Evolutionary conservation across 441 rosid species (phyloP).

Genomic region (Viola pubescens): DNA sequence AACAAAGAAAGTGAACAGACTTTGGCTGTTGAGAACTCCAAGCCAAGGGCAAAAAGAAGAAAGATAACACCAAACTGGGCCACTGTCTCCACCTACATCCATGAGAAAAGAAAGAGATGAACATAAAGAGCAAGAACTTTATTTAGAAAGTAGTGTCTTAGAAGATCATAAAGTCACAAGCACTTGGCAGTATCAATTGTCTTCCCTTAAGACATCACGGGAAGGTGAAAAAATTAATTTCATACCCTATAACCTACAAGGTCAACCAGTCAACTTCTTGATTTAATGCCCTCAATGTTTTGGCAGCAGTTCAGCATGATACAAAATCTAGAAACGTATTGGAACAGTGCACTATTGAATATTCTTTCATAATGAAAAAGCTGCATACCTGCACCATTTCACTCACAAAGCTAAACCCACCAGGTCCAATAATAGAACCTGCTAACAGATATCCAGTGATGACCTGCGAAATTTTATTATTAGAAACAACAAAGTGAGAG

Average conservation of each 20-base stretch:
- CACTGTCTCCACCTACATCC: slow-evolving; percentile 83
- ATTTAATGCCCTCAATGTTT: slow-evolving; percentile 3
- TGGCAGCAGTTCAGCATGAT: background rate
- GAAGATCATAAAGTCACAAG: background rate
- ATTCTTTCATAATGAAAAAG: slow-evolving; percentile 9
- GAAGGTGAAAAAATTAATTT: background rate
- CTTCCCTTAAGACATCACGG: background rate
- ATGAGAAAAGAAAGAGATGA: background rate
- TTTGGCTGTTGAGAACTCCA: slow-evolving; percentile 79
- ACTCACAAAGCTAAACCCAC: slow-evolving; percentile 86
- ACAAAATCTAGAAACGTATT: background rate
- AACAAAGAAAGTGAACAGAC: slow-evolving; percentile 26
- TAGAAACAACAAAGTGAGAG: slow-evolving; percentile 1
- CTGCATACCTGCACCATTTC: slow-evolving; percentile 93
- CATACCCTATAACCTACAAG: background rate
- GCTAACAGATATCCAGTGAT: slow-evolving; percentile 90
- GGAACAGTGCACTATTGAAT: slow-evolving; percentile 1
- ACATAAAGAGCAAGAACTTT: background rate
- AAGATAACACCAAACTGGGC: slow-evolving; percentile 96
- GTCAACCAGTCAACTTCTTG: background rate
- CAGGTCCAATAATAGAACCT: slow-evolving; percentile 92
- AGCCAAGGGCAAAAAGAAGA: slow-evolving; percentile 90
- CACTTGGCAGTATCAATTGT: background rate
- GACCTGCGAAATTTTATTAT: slow-evolving; percentile 46
- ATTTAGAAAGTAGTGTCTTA: background rate